Conservation (phyloP, 1,284 basidiomycete species). For the Hemileia vastatrix region DNA sequence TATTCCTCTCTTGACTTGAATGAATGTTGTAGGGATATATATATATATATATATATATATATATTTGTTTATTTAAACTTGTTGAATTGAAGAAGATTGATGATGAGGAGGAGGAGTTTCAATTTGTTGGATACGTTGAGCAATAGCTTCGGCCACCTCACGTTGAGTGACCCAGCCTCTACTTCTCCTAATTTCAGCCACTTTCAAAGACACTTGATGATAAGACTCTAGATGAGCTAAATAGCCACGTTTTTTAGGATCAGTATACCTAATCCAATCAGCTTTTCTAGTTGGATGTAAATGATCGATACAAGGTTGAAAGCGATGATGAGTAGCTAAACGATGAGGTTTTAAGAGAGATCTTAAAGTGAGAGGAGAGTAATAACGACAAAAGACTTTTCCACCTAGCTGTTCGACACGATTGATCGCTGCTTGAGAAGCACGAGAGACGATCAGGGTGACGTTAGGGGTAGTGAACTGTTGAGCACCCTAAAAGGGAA, state of each 20-base stretch:
- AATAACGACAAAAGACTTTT: slow-evolving; percentile 78
- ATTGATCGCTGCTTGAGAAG: slow-evolving; percentile 72
- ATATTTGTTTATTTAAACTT: too few relatives aligned
- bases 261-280: slow-evolving; percentile 21
- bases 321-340: slow-evolving; percentile 16
- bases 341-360: slow-evolving; percentile 58
- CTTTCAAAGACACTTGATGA: not conserved
- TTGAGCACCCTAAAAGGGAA: slow-evolving; percentile 53
- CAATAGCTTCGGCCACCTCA: slow-evolving; percentile 6
- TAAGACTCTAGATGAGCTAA: slow-evolving; percentile 4
- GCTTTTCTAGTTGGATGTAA: slow-evolving; percentile 15
- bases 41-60: too few relatives aligned
- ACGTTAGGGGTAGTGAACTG: slow-evolving; percentile 60
- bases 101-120: too few relatives aligned
- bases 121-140: too few relatives aligned
- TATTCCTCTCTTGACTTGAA: too few relatives aligned
- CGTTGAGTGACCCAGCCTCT: slow-evolving; percentile 13
- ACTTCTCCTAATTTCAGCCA: not conserved
- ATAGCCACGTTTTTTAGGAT: slow-evolving; percentile 18
- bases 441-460: slow-evolving; percentile 72
- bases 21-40: too few relatives aligned
- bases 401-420: slow-evolving; percentile 76
- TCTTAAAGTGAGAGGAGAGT: slow-evolving; percentile 72
- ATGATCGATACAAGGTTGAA: slow-evolving; percentile 11
- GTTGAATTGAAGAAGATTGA: too few relatives aligned